A percentile compares a stretch with the other conserved stretches of the same genome.
Evolutionary conservation across 2,329 filamentous ascomycete genomes (phyloP).

Genomic region (Diplocarpon rosae): DNA sequence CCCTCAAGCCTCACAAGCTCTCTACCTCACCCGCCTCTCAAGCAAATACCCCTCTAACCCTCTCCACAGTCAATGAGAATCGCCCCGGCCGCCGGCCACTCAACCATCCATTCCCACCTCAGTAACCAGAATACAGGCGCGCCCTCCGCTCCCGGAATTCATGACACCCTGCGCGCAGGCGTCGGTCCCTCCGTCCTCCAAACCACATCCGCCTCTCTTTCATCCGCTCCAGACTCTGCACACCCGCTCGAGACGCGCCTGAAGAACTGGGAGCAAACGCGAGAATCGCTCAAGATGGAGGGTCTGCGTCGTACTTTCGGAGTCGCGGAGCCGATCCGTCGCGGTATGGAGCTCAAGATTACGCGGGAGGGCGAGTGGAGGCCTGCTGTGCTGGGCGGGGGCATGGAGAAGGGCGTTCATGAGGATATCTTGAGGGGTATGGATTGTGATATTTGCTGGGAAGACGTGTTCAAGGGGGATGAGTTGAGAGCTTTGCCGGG

Average conservation of each 20-base stretch:
- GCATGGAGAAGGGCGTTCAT: conserved; percentile 48
- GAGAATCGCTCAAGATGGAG: conserved; percentile 81
- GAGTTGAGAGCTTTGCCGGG: conserved; percentile 59
- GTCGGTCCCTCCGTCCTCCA: conserved; percentile 53
- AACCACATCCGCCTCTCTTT: conserved; percentile 31
- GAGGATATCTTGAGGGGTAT: conserved; percentile 78
- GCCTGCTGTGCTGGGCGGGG: conserved; percentile 55
- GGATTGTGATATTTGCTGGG: conserved; percentile 75
- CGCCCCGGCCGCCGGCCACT: conserved; percentile 59
- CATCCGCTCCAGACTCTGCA: conserved; percentile 39
- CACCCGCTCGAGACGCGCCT: conserved; percentile 92
- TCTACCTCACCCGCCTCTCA: neutral
- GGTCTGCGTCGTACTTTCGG: conserved; percentile 78
- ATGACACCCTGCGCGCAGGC: conserved; percentile 84
- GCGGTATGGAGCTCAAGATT: conserved; percentile 93
- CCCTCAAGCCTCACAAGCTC: neutral
- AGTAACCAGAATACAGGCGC: conserved; percentile 51
- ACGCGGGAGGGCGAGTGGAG: conserved; percentile 70
- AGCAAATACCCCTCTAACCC: neutral
- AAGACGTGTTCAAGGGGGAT: conserved; percentile 81
- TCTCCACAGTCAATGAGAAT: conserved; percentile 70
- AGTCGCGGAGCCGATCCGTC: conserved; percentile 81
- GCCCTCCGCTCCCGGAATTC: conserved; percentile 83
- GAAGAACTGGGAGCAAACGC: conserved; percentile 78
- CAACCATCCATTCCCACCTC: conserved; percentile 54